Evolutionary conservation across 2,329 filamentous ascomycete genomes (phyloP).

Genomic region (Penicillium sp.): DNA sequence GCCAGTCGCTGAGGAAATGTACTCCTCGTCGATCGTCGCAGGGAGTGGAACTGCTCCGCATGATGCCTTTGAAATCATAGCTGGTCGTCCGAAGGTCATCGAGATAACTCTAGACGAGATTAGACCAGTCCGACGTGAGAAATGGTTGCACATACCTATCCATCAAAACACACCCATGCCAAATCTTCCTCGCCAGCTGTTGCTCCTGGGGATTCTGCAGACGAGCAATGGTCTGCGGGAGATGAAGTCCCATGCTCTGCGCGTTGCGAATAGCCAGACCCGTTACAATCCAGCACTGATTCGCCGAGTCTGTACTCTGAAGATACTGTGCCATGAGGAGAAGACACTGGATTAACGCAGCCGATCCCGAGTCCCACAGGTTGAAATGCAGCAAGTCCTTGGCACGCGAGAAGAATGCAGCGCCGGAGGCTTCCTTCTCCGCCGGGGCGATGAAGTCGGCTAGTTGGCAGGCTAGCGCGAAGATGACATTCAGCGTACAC

Average conservation of each 20-base stretch:
- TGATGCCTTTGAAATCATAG: constrained; percentile 39
- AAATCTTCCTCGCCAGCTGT: constrained; percentile 38
- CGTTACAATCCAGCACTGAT: constrained; percentile 57
- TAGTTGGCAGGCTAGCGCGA: constrained; percentile 53
- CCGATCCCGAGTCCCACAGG: constrained; percentile 50
- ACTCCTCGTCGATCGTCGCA: constrained; percentile 38
- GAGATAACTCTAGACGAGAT: constrained; percentile 36
- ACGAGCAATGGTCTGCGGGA: constrained; percentile 44
- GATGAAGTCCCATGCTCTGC: constrained; percentile 53
- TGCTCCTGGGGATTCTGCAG: constrained; percentile 32
- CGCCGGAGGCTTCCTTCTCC: constrained; percentile 48
- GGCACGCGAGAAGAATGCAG: constrained; percentile 50
- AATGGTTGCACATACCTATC: constrained; percentile 32
- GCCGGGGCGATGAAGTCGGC: constrained; percentile 47
- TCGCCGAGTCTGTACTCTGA: constrained; percentile 54
- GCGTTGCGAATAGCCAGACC: constrained; percentile 54
- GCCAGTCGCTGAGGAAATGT: constrained; percentile 23
- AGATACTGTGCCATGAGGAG: constrained; percentile 56
- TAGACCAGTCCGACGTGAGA: neutral
- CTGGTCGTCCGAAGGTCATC: constrained; percentile 44
- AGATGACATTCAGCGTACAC: constrained; percentile 53
- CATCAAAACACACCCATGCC: constrained; percentile 45
- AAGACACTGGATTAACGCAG: constrained; percentile 54
- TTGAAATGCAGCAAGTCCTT: constrained; percentile 50
- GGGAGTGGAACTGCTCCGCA: constrained; percentile 36